These are phyloP conservation scores for Mycena albidolilacea DNA, from an alignment of 768 basidiomycete species.

Conservation along the genomic window DNA sequence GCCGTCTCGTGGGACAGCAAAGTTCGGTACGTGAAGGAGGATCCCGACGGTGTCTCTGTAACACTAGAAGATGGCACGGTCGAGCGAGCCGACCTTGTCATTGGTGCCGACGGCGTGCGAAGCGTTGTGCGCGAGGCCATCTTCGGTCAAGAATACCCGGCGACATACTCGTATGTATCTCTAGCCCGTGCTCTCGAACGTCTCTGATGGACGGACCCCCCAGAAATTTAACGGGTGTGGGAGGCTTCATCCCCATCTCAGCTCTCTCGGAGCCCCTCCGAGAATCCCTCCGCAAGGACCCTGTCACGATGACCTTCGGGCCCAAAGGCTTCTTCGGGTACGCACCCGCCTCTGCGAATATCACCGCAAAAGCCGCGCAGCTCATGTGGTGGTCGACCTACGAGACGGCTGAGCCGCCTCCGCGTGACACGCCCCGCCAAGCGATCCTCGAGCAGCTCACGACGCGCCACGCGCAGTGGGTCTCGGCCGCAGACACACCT, in stretches of 20 bases:
- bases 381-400: constrained; percentile 62
- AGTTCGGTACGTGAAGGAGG: constrained; percentile 48
- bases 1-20: constrained; percentile 51
- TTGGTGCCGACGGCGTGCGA: constrained; percentile 58
- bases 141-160: constrained; percentile 47
- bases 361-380: constrained; percentile 19
- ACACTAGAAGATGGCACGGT: constrained; percentile 49
- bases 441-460: constrained; percentile 50
- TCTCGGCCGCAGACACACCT: constrained; percentile 51
- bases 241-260: constrained; percentile 54
- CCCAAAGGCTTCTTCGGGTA: constrained; percentile 57
- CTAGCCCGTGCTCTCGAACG: neutral
- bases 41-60: constrained; percentile 44
- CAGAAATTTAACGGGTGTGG: constrained; percentile 55
- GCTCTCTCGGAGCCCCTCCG: constrained; percentile 47
- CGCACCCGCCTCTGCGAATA: constrained; percentile 30
- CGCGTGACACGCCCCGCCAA: constrained; percentile 42
- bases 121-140: constrained; percentile 53
- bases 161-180: constrained; percentile 48
- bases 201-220: constrained; percentile 6
- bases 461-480: constrained; percentile 51
- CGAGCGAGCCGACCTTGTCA: constrained; percentile 54
- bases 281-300: constrained; percentile 46
- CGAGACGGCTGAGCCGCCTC: constrained; percentile 47
- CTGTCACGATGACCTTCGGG: constrained; percentile 57